Base-by-base conservation (phyloP, 2,329 filamentous ascomycete genomes). In the Alternaria dauci region DNA sequence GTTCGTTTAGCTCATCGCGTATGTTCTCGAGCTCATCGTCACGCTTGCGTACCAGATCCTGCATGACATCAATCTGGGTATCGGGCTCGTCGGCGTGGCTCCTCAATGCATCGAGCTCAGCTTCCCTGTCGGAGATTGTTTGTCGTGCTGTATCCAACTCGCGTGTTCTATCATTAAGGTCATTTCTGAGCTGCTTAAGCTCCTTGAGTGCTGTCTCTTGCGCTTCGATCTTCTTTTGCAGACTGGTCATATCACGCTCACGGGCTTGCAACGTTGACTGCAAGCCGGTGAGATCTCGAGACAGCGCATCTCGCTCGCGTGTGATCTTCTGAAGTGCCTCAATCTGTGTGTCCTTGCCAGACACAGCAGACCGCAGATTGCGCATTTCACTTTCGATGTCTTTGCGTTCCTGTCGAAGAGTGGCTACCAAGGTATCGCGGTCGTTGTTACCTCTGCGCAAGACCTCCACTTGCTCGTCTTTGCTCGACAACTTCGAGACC, bases 21-120 rank as follows among this genome's bases (percentile, higher is more conserved):
- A 86, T 81, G 57, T 86, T 83, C 51, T 86, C 83, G 2, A 89
- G 80, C 57, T 88, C 83, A 44, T 76, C 67, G 28, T 82, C 78
- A 3, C 81, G 78, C 58, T 82, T 77, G 20, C 77, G 76, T 36
- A 82, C 78, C 32, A 83, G 71, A 41, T 74, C 72, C 32, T 79
- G 77, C 59, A 83, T 79, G 46, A 78, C 77, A 36, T 80, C 77
- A 12, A 80, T 67, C 42, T 79, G 76, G 2, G 78, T 77, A 47
- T 74, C 76, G 8, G 77, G 77, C 55, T 79, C 77, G 38, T 79
- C 71, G 25, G 73, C 73, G 54, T 75, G 73, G 36, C 65, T 66
- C 14, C 76, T 67, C 30, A 80, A 63, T 12, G 75, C 71, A 38
- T 79, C 76, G 5, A 80, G 66, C 58, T 80, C 78, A 5, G 70